Evolutionary conservation across 2,329 filamentous ascomycete species (phyloP).

Genomic region (Talaromyces sp.): DNA sequence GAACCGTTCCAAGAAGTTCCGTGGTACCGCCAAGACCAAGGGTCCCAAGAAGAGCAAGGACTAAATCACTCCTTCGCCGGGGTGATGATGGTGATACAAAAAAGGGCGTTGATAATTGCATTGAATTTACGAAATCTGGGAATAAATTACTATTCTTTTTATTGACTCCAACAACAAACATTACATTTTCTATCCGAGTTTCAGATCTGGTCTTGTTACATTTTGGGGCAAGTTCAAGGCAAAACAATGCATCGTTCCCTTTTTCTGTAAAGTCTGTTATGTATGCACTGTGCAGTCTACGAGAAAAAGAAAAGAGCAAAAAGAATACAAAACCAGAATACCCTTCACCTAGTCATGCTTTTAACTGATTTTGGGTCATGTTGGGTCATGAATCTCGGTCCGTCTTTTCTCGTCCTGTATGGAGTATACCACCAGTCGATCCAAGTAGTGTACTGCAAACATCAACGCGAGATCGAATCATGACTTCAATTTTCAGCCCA

Average conservation of each 20-base stretch:
- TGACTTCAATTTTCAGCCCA: not conserved
- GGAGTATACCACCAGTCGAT: not conserved
- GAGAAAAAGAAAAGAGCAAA: constrained; percentile 14
- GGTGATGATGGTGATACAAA: constrained; percentile 14
- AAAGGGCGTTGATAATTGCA: constrained; percentile 17
- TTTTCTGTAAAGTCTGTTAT: constrained; percentile 10
- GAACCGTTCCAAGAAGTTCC: constrained; percentile 99
- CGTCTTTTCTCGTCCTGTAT: not conserved
- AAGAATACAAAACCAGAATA: constrained; percentile 14
- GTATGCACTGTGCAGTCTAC: constrained; percentile 5
- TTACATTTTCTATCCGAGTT: constrained; percentile 7
- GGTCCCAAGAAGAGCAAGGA: constrained; percentile 88
- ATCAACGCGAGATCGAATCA: not conserved
- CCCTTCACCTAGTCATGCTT: not conserved
- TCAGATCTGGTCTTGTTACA: constrained; percentile 3
- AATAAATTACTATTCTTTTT: constrained; percentile 13
- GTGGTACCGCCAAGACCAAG: constrained; percentile 98
- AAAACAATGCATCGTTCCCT: constrained; percentile 7
- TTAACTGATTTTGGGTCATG: not conserved
- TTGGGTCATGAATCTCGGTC: not conserved
- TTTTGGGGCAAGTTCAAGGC: constrained; percentile 8
- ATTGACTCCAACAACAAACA: constrained; percentile 3
- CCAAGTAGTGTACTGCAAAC: too few species aligned
- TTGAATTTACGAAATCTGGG: constrained; percentile 18
- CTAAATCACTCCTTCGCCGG: constrained; percentile 50